Conservation (phyloP, 331 rosid species). For the Pyrus hybrid region DNA sequence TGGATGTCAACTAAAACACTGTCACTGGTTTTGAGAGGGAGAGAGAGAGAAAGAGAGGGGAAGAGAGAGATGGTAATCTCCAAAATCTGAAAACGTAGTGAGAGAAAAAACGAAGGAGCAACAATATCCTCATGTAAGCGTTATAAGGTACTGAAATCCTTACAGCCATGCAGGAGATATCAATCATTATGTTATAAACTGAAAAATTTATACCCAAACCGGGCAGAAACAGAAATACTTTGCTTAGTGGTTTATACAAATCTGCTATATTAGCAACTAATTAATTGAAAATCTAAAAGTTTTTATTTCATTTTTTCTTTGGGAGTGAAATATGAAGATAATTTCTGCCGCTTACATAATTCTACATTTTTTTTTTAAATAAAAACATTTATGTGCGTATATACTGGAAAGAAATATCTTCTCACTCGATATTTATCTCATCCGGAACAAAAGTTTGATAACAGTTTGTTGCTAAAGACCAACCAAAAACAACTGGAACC, state of each 20-base stretch:
- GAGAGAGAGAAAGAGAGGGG: slow-evolving; percentile 1
- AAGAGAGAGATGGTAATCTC: slow-evolving; percentile 25
- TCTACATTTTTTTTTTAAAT: neutral
- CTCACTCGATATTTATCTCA: neutral
- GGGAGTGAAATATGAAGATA: neutral
- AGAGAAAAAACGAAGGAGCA: slow-evolving; percentile 24
- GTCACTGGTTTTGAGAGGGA: slow-evolving; percentile 16
- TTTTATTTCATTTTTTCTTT: too few species aligned
- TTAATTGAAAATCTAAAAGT: too few species aligned
- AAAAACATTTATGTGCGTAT: neutral
- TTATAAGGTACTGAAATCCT: slow-evolving; percentile 31
- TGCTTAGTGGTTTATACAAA: neutral
- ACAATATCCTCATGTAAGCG: slow-evolving; percentile 54
- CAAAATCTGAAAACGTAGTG: slow-evolving; percentile 40
- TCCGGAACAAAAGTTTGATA: neutral
- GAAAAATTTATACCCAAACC: neutral
- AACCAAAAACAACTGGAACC: neutral
- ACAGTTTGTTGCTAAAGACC: too few species aligned
- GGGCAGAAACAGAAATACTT: neutral
- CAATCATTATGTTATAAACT: slow-evolving; percentile 23
- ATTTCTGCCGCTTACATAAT: neutral
- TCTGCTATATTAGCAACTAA: neutral
- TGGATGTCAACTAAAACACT: slow-evolving; percentile 12
- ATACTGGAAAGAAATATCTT: neutral
- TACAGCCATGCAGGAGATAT: slow-evolving; percentile 56